phyloP scores from a whole-genome alignment of 768 basidiomycete species.

The Saitozyma podzolica region DNA sequence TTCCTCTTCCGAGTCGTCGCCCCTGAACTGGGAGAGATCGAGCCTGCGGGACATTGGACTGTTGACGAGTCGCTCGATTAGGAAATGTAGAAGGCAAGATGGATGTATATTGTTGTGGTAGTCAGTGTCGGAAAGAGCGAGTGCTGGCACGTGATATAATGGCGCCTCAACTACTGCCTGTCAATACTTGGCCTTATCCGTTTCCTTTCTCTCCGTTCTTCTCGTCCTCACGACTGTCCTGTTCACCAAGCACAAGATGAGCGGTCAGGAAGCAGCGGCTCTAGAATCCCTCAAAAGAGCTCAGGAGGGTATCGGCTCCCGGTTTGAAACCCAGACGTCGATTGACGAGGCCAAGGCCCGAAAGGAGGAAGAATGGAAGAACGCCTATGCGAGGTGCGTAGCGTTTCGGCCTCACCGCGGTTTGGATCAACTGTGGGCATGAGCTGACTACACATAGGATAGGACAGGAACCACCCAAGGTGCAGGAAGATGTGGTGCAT shows the following conservation, averaged over 20 bases:
- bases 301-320: constrained; percentile 35
- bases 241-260: background rate
- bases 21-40: constrained; percentile 50
- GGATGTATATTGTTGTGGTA: no score
- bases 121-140: no score
- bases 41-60: constrained; percentile 41
- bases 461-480: constrained; percentile 52
- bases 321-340: constrained; percentile 53
- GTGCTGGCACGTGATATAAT: no score
- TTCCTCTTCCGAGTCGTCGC: constrained; percentile 48
- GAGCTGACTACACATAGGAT: constrained; percentile 35
- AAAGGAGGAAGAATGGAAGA: constrained; percentile 54
- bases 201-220: background rate
- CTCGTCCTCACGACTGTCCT: no score
- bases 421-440: background rate
- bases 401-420: background rate
- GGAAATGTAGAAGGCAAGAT: no score
- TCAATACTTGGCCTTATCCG: no score
- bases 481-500: constrained; percentile 38
- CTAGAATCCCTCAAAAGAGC: constrained; percentile 4
- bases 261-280: background rate
- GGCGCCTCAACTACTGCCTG: no score
- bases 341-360: constrained; percentile 51
- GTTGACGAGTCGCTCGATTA: background rate
- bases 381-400: constrained; percentile 52